Base-by-base conservation (phyloP, 305 asterid genomes). In the Solanum hybrid region DNA sequence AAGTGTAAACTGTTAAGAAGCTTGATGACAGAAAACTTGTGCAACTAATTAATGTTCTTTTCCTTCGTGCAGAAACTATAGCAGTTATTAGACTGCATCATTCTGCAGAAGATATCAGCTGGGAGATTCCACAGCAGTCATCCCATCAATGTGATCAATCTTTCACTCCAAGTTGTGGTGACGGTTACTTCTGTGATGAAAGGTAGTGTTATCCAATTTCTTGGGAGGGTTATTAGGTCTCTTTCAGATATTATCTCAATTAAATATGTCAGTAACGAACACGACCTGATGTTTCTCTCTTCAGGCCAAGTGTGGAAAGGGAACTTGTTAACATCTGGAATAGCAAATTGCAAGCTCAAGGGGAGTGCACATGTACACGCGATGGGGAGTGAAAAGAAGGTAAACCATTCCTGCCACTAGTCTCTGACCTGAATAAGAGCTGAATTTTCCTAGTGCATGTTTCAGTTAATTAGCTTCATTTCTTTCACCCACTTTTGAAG, bases 51-150 rank as follows among this genome's bases (percentile, higher is more conserved):
- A 31, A 31, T 91, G 86, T 40, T 17, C 31, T 91, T 71, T 22
- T 75, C 45, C 69, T n/a, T 45, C 19, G 7, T 45, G 60, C 60
- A 13, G 60, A 45, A 45, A 45, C 8, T 14, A 45, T 4, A 45
- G 60, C 60, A 4, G 60, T 45, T 4, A 45, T 19, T 4, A 3
- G 0, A 45, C 60, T 45, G 60, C 0, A 45, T 45, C 64, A 45
- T 45, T 45, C 64, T 45, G 64, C 64, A 45, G 64, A 45, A 45
- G 64, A 22, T 89, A 85, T 89, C 90, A 35, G 88, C 76, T 31
- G 81, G 88, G 92, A 86, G 89, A 87, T 90, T 80, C 90, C 91
- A 29, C 92, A 75, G 66, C 90, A 84, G 84, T 89, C 92, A 89
- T 78, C 88, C 60, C 60, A 78, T 87, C 91, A 91, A 37, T 32